A percentile compares a stretch with the other conserved stretches of the same genome.
These are phyloP conservation scores for Hura crepitans DNA, from an alignment of 441 rosid genomes.

Conservation along the genomic window DNA sequence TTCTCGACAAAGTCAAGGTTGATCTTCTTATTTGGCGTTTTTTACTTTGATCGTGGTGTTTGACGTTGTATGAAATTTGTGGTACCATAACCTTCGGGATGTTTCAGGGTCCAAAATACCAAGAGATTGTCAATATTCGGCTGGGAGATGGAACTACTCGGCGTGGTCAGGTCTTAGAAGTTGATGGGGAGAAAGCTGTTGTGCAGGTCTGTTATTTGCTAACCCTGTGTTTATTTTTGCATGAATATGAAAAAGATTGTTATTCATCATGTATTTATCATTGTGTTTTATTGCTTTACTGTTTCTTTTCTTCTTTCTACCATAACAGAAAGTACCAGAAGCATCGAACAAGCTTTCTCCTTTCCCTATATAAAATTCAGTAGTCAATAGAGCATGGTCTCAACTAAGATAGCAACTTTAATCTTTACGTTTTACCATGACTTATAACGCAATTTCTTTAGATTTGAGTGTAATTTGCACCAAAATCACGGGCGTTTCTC, in stretches of 20 bases:
- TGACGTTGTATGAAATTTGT: slow-evolving; percentile 4
- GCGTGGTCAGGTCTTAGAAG: slow-evolving; percentile 95
- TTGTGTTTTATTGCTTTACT: neutral
- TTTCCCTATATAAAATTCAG: neutral
- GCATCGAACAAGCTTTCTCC: neutral
- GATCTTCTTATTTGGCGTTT: neutral
- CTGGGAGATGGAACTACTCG: slow-evolving; percentile 81
- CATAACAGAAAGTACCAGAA: neutral
- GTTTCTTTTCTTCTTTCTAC: neutral
- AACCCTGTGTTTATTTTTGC: neutral
- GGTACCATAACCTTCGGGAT: neutral
- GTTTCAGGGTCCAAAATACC: slow-evolving; percentile 79
- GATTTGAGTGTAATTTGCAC: slow-evolving; percentile 4
- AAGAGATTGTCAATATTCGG: slow-evolving; percentile 93
- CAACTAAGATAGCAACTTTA: neutral
- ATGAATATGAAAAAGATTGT: neutral
- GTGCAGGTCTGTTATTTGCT: slow-evolving; percentile 47
- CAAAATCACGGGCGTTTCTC: slow-evolving; percentile 24
- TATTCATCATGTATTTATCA: neutral
- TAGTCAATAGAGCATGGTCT: neutral
- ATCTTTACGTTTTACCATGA: neutral
- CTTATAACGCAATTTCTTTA: neutral
- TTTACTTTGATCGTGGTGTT: neutral
- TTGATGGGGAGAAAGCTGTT: slow-evolving; percentile 93
- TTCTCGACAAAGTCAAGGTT: slow-evolving; percentile 90